Conservation (phyloP, 1,139 yeast genomes). For the Hansenula sp. region DNA sequence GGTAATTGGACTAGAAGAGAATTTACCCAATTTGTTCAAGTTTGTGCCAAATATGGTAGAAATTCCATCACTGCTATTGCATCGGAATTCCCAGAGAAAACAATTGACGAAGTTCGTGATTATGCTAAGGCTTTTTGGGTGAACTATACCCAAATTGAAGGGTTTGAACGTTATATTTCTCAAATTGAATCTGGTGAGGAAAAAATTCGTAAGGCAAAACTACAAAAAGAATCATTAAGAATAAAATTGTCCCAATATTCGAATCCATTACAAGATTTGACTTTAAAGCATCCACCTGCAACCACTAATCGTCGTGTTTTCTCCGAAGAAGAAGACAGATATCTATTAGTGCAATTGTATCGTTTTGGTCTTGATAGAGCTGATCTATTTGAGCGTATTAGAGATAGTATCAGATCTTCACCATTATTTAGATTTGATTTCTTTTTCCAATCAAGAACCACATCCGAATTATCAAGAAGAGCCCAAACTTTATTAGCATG, state of each 20-base stretch:
- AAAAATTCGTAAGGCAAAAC: conserved; percentile 48
- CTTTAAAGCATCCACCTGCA: conserved; percentile 59
- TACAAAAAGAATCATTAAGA: conserved; percentile 66
- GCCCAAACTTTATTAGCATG: conserved; percentile 64
- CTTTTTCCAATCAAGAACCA: conserved; percentile 65
- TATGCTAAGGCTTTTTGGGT: conserved; percentile 70
- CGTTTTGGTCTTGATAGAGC: conserved; percentile 63
- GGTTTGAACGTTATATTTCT: conserved; percentile 61
- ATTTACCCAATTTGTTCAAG: conserved; percentile 60
- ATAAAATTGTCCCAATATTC: conserved; percentile 57
- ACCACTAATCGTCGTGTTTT: conserved; percentile 55
- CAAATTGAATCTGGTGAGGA: conserved; percentile 80
- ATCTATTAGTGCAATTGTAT: conserved; percentile 59
- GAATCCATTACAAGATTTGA: conserved; percentile 63
- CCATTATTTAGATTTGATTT: conserved; percentile 67
- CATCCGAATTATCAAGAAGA: conserved; percentile 64
- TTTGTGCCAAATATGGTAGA: conserved; percentile 65
- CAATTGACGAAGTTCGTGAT: conserved; percentile 62
- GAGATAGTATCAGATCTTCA: conserved; percentile 56
- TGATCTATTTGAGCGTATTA: conserved; percentile 60
- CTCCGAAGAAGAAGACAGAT: conserved; percentile 74
- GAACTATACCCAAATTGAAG: conserved; percentile 62
- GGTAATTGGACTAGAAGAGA: conserved; percentile 71
- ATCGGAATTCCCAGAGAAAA: conserved; percentile 53
- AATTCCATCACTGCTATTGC: conserved; percentile 59